Evolutionary conservation across 179 eudicot species (phyloP).

Genomic region (Camellia oleifera): DNA sequence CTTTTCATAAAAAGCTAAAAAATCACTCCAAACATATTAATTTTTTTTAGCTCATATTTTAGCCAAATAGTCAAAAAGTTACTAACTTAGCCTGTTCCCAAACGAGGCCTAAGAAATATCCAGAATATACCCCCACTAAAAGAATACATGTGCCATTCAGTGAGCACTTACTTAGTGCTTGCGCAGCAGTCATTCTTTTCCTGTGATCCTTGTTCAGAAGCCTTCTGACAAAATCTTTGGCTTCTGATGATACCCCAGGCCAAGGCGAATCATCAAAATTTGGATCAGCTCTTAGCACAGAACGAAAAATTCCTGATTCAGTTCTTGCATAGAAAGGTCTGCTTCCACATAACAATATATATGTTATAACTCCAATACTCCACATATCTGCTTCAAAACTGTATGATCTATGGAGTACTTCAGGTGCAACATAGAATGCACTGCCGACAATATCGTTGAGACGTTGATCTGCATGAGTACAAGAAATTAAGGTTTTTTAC

Average conservation of each 20-base stretch:
- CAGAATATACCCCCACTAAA: neutral
- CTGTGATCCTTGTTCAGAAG: constrained; percentile 89
- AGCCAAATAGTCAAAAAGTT: no score
- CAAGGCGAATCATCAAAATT: constrained; percentile 86
- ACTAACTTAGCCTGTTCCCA: no score
- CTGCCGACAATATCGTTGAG: constrained; percentile 96
- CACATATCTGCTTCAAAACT: constrained; percentile 85
- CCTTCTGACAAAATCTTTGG: constrained; percentile 80
- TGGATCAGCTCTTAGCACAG: constrained; percentile 88
- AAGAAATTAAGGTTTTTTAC: constrained; percentile 9
- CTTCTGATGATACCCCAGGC: constrained; percentile 80
- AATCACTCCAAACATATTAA: no score
- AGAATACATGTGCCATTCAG: constrained; percentile 1
- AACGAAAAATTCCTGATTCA: constrained; percentile 94
- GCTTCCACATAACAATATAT: constrained; percentile 93
- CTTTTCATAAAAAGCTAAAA: no score
- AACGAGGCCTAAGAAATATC: no score
- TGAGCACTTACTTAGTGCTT: constrained; percentile 71
- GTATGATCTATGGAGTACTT: constrained; percentile 94
- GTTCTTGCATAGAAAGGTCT: constrained; percentile 97
- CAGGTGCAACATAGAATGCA: constrained; percentile 97
- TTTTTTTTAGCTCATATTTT: no score
- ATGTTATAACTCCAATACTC: constrained; percentile 94
- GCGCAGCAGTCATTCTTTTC: constrained; percentile 92
- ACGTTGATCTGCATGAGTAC: constrained; percentile 62